A percentile compares a stretch with the other conserved stretches of the same genome.
Conservation (phyloP, 495 filamentous ascomycete species). For the Parathielavia appendiculata region DNA sequence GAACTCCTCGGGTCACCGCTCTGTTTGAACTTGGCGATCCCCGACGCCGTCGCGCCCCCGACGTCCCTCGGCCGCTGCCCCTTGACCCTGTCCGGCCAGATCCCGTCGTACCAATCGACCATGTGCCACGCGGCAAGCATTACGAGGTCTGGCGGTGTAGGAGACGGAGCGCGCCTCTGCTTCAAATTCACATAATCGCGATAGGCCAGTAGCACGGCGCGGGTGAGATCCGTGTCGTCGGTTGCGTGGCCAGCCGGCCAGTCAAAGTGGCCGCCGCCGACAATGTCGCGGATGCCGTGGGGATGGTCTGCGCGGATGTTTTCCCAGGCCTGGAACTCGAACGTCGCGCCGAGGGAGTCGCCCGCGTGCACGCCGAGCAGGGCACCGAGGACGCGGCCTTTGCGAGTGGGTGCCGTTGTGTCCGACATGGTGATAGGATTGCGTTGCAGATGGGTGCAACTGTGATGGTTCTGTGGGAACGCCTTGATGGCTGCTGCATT, state of each 20-base stretch:
- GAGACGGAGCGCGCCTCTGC: not conserved
- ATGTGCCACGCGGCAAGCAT: conserved; percentile 21
- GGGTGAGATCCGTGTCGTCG: conserved; percentile 22
- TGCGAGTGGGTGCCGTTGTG: conserved; percentile 5
- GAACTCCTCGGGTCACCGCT: conserved; percentile 6
- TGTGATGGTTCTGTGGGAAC: too few species aligned
- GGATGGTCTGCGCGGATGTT: conserved; percentile 18
- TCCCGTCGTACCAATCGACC: conserved; percentile 27
- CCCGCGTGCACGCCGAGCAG: conserved; percentile 34
- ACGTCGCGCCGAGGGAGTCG: conserved; percentile 32
- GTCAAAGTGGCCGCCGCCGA: conserved; percentile 29
- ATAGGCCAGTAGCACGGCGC: conserved; percentile 27
- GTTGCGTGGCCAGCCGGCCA: conserved; percentile 27
- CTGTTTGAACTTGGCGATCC: conserved; percentile 18
- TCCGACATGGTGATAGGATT: conserved; percentile 14
- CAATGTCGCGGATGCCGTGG: conserved; percentile 23
- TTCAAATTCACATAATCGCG: conserved; percentile 9
- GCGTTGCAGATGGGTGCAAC: too few species aligned
- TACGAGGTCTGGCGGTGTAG: conserved; percentile 8
- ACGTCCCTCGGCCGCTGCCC: conserved; percentile 22
- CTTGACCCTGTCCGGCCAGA: conserved; percentile 23
- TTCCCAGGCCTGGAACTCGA: conserved; percentile 29
- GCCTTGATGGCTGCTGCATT: too few species aligned
- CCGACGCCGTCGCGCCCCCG: conserved; percentile 24
- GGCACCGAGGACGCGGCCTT: conserved; percentile 27